Percentiles rank a stretch among this genome's conserved stretches.
Conservation (phyloP, 257 asterid genomes). For the Solanum stenotomum region DNA sequence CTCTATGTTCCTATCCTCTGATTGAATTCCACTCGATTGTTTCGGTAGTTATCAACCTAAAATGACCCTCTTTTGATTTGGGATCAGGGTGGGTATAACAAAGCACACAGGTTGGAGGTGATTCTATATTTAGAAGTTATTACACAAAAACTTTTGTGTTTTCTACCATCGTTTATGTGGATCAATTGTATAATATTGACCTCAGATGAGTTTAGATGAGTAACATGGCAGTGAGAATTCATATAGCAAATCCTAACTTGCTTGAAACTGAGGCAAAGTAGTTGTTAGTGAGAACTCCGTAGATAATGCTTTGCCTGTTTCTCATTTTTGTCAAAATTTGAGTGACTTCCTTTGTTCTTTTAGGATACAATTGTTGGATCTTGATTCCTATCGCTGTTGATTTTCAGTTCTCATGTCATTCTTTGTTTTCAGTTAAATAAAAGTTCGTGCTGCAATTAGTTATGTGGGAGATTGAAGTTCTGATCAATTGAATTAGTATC, state of each 20-base stretch:
- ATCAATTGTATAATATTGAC: not conserved
- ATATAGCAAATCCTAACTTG: not conserved
- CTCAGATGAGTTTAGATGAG: not conserved
- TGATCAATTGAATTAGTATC: not conserved
- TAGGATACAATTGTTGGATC: not conserved
- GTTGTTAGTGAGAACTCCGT: not conserved
- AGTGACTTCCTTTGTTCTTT: not conserved
- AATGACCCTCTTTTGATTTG: not conserved
- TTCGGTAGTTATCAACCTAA: not conserved
- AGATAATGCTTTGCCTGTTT: not conserved
- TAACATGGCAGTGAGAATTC: not conserved
- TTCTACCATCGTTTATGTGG: not conserved
- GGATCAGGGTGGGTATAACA: not conserved
- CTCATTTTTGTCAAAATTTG: not conserved
- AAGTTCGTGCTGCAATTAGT: not conserved
- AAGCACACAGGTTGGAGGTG: not conserved
- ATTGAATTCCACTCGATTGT: not conserved
- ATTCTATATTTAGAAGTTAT: not conserved
- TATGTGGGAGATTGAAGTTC: not conserved
- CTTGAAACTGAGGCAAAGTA: not conserved
- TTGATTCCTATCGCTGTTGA: not conserved
- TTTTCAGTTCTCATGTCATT: not conserved
- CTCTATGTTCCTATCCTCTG: not conserved
- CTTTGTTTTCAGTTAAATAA: not conserved
- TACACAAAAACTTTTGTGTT: not conserved